These are phyloP conservation scores for Aspergillus intermedius DNA, from an alignment of 2,329 filamentous ascomycete genomes.

Conservation along the genomic window DNA sequence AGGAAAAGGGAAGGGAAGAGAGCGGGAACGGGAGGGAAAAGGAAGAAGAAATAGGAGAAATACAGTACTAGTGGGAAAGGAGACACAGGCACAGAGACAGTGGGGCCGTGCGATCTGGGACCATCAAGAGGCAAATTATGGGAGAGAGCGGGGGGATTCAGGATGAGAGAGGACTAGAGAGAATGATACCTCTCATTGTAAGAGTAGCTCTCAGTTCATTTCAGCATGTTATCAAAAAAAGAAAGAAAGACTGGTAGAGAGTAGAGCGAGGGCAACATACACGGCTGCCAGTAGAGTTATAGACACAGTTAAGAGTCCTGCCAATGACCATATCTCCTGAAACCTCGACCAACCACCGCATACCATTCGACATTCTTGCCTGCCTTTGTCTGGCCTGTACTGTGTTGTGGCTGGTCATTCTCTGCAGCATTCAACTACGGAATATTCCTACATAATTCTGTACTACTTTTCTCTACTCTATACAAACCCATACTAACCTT, in stretches of 20 bases:
- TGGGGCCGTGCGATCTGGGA: conserved; percentile 15
- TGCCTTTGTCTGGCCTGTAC: not conserved
- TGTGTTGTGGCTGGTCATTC: not conserved
- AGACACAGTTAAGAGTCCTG: not conserved
- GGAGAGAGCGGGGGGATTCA: not conserved
- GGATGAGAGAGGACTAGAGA: too few species aligned
- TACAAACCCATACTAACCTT: too few species aligned
- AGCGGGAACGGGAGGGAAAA: conserved; percentile 2
- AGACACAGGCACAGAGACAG: conserved; percentile 1
- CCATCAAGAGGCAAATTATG: conserved; percentile 14
- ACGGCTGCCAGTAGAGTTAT: not conserved
- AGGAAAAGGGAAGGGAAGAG: conserved; percentile 9
- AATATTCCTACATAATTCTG: not conserved
- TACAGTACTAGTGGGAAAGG: not conserved
- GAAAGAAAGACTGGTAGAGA: too few species aligned
- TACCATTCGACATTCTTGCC: not conserved
- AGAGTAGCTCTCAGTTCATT: too few species aligned
- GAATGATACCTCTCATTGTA: too few species aligned
- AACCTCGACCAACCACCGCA: not conserved
- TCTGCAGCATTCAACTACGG: not conserved
- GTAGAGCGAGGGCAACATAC: too few species aligned
- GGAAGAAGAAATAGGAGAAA: not conserved
- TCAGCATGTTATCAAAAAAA: too few species aligned
- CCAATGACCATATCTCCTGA: not conserved
- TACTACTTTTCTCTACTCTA: too few species aligned